A percentile compares a stretch with the other conserved stretches of the same genome.
phyloP scores from a whole-genome alignment of 768 basidiomycete genomes.

The Leccinum aurantiacum region DNA sequence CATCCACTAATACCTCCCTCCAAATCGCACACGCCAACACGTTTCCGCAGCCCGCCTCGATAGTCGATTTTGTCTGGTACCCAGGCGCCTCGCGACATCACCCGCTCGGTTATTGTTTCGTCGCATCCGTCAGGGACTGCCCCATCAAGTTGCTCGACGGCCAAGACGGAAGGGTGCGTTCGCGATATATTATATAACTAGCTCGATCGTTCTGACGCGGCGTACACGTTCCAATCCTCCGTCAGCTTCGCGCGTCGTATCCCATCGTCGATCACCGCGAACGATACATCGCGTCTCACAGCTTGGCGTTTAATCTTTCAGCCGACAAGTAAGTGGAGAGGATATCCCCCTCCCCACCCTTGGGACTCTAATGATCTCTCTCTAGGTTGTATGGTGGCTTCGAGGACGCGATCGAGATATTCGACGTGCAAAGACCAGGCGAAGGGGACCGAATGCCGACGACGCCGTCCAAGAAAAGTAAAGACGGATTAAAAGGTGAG shows the following conservation, averaged over 20 bases:
- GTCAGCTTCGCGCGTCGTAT: conserved; percentile 89
- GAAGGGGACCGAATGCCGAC: conserved; percentile 69
- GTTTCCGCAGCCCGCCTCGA: conserved; percentile 61
- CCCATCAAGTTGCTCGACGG: conserved; percentile 88
- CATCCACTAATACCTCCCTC: not conserved
- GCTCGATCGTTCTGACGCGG: not conserved
- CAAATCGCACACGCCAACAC: conserved; percentile 19
- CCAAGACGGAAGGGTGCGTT: conserved; percentile 64
- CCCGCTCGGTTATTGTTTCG: conserved; percentile 75
- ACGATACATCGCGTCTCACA: conserved; percentile 83
- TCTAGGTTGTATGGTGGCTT: conserved; percentile 79
- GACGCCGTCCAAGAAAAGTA: conserved; percentile 72
- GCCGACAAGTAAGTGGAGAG: conserved; percentile 55
- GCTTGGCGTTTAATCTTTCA: conserved; percentile 71
- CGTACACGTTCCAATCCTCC: no score
- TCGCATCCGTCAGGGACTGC: conserved; percentile 79
- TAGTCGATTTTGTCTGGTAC: conserved; percentile 84
- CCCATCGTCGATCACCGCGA: conserved; percentile 93
- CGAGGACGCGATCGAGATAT: conserved; percentile 82
- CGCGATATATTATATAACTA: not conserved
- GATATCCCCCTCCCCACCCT: not conserved
- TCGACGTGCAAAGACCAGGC: conserved; percentile 74
- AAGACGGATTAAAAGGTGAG: conserved; percentile 84
- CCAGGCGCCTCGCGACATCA: conserved; percentile 63
- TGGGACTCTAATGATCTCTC: not conserved